Evolutionary conservation across 1,284 basidiomycete species (phyloP), one percentile per base, ranked within the genome.

Genomic region (Malassezia cuniculi): DNA sequence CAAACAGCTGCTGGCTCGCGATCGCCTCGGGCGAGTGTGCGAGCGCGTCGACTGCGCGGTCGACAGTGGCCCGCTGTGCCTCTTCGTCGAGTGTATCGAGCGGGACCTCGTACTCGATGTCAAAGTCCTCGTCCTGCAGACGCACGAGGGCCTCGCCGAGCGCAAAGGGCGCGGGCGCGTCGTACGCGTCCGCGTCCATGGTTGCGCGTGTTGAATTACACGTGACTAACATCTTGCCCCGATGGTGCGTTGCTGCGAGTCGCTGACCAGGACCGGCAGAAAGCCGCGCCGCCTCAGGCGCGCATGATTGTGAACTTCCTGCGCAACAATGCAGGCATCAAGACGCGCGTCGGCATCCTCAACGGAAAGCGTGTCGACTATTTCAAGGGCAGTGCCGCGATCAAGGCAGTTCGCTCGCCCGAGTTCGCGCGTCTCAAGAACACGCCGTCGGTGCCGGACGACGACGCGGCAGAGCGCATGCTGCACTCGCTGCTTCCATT

Each of bases 281-380:
- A 54, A 6, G 37, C 42, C 24, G 62, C 62, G 8, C 54, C 60
- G 3, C 44, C 50, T 1, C 47, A 54, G 22, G 54, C 48, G 22
- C 41, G 58, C 4, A 48, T 50, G 32, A 42, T 66, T 4, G 57
- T 60, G 44, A 52, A 60, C 40, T 66, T 63, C 38, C 48, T 66
- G 18, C 56, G 62, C 34, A 54, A 51, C 47, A 62, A 57, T 31
- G 75, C 85, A 19, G 85, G 85, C 10, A 79, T 93, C 60, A 94
- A 94, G 73, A 78, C 81, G 41, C 76, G 84, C 50, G 79, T 82
- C 4, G 90, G 90, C 26, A 80, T 87, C 6, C 71, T 95, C 60
- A 85, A 85, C 57, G 93, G 90, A 26, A 94, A 93, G 69, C 80
- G 90, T 32, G 75, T 89, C 41, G 90, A 95, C 69, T 95, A 95